Evolutionary conservation across 805 yeast species (phyloP).

Genomic region (Kazachstania viticola): DNA sequence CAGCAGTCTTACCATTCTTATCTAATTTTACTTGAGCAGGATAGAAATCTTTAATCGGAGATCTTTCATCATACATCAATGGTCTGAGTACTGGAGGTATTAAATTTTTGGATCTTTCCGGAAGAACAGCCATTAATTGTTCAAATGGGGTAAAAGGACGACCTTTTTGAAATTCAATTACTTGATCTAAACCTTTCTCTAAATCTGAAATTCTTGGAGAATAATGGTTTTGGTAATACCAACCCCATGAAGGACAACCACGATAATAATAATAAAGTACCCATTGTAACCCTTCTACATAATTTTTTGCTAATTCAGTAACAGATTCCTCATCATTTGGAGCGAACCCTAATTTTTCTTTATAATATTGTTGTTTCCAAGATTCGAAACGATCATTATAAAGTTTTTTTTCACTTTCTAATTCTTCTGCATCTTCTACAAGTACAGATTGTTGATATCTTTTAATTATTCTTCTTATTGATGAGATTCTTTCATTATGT

Average conservation of each 20-base stretch:
- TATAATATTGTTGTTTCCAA: slow-evolving; percentile 85
- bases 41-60: slow-evolving; percentile 84
- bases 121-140: slow-evolving; percentile 94
- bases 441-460: slow-evolving; percentile 50
- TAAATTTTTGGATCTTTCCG: slow-evolving; percentile 75
- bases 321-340: slow-evolving; percentile 50
- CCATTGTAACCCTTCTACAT: slow-evolving; percentile 95
- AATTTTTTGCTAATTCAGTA: slow-evolving; percentile 59
- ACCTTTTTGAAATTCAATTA: slow-evolving; percentile 55
- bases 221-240: slow-evolving; percentile 86
- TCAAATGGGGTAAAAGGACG: slow-evolving; percentile 85
- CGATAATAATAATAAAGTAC: slow-evolving; percentile 81
- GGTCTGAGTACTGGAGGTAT: slow-evolving; percentile 70
- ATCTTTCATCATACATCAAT: slow-evolving; percentile 72
- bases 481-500: slow-evolving; percentile 38
- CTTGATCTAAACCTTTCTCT: slow-evolving; percentile 53
- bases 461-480: slow-evolving; percentile 44
- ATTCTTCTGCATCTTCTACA: slow-evolving; percentile 45
- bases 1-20: slow-evolving; percentile 87
- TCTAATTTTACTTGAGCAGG: slow-evolving; percentile 83
- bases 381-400: slow-evolving; percentile 62
- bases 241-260: slow-evolving; percentile 92
- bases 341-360: slow-evolving; percentile 63
- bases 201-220: slow-evolving; percentile 92
- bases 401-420: slow-evolving; percentile 41